A percentile compares a stretch with the other conserved stretches of the same genome.
Conservation (phyloP, 352 stramenopile genomes). For the Pythium vanterpoolii region DNA sequence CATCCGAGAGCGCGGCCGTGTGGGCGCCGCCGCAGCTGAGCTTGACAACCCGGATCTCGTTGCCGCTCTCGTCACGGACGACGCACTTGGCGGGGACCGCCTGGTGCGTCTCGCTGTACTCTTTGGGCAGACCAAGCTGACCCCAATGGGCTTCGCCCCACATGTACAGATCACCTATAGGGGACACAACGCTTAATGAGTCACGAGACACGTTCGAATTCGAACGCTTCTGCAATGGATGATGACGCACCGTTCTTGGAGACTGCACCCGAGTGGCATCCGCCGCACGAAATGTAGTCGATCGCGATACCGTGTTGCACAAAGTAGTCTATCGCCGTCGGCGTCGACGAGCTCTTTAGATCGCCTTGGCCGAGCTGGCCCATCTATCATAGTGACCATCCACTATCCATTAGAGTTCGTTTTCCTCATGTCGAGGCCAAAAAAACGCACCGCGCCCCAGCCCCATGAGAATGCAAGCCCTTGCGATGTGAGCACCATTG, state of each 20-base stretch:
- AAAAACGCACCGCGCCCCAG: conserved; percentile 65
- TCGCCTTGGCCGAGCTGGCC: conserved; percentile 74
- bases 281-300: conserved; percentile 77
- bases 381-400: conserved; percentile 48
- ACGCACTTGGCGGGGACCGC: conserved; percentile 63
- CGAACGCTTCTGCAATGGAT: neutral
- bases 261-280: conserved; percentile 78
- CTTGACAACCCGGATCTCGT: conserved; percentile 62
- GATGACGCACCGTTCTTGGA: conserved; percentile 46
- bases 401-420: neutral
- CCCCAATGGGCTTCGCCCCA: conserved; percentile 84
- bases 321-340: conserved; percentile 66
- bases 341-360: conserved; percentile 66
- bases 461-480: conserved; percentile 74
- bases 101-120: conserved; percentile 59
- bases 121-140: conserved; percentile 66
- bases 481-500: conserved; percentile 65
- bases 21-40: conserved; percentile 77
- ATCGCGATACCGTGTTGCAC: conserved; percentile 39
- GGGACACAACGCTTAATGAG: neutral
- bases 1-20: conserved; percentile 63
- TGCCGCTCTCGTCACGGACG: conserved; percentile 38
- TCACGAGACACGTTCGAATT: neutral
- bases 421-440: neutral
- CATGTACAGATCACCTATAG: conserved; percentile 66